phyloP scores from a whole-genome alignment of 2,329 filamentous ascomycete species.

The Alternaria sp. region DNA sequence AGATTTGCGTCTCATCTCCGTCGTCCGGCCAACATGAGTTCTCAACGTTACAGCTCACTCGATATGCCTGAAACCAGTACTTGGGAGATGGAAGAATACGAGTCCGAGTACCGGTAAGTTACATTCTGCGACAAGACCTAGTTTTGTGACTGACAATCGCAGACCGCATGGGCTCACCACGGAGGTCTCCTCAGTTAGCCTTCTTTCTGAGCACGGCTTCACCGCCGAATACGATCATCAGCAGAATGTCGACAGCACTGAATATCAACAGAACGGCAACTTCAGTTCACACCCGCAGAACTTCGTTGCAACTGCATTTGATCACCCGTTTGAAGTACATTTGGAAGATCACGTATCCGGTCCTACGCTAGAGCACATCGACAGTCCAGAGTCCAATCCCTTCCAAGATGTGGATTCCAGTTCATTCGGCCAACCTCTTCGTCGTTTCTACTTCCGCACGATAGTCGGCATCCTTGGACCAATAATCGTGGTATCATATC shows the following conservation, averaged over 20 bases:
- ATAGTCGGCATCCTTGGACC: neutral
- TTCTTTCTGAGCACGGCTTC: neutral
- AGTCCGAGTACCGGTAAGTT: neutral
- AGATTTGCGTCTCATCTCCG: neutral
- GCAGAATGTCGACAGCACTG: neutral
- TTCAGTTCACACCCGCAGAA: neutral
- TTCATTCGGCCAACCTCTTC: neutral
- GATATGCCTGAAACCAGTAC: too few species aligned
- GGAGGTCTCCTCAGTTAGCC: neutral
- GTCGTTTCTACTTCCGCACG: neutral
- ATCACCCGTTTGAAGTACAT: neutral
- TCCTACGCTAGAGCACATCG: neutral
- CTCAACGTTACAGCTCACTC: neutral
- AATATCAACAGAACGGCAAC: neutral
- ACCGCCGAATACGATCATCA: neutral
- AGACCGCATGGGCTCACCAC: neutral
- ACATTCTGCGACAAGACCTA: rapidly evolving
- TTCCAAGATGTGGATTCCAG: too few species aligned
- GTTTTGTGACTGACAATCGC: neutral
- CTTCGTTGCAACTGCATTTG: rapidly evolving
- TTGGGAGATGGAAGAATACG: neutral
- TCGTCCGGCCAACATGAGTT: neutral
- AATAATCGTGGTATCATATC: neutral
- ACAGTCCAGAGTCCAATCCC: too few species aligned
- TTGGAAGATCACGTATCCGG: neutral